Evolutionary conservation across 805 yeast species (phyloP), one percentile per base, ranked within the genome.

Genomic region (Metschnikowia chrysomelidarum): DNA sequence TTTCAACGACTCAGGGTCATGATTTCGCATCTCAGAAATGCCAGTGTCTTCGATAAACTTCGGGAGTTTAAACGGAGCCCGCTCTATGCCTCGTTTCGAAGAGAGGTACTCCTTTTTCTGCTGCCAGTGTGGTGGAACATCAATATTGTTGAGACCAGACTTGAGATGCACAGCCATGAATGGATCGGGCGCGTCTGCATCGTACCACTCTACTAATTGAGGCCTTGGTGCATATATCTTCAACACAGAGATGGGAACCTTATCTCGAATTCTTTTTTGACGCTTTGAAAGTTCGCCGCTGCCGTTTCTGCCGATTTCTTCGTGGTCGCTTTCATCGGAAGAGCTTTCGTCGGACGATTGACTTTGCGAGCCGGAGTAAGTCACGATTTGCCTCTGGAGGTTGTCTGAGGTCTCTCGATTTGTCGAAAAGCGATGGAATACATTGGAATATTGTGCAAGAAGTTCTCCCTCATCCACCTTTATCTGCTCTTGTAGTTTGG

Each of bases 81-180:
- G 78, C 36, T 80, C 88, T 15, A 78, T 44, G 1, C 89, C 82
- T 33, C 83, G 69, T 43, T 78, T 74, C 1, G 80, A 69, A 1
- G 87, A 64, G 3, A 88, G 60, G 48, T 80, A 88, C 24, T 85
- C 96, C 34, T 83, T 65, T 51, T 87, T 87, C 11, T 73, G 62
- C 34, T 76, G 77, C 98, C 98, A 91, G 57, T 88, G 93, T 0
- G 61, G 52, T 0, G 98, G 98, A 1, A 91, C 87, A 2, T 78
- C 85, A 1, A 89, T 80, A 1, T 64, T 70, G 45, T 87, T 85
- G 38, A 77, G 79, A 22, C 67, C 60, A 0, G 80, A 62, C 53
- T 89, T 91, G 32, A 91, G 57, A 15, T 71, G 64, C 0, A 85
- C 77, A 10, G 78, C 67, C 14, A 88, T 54, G 30, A 65, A 60